Evolutionary conservation across 257 asterid species (phyloP), one percentile per base, ranked within the genome.

Genomic region (Catharanthus roseus): DNA sequence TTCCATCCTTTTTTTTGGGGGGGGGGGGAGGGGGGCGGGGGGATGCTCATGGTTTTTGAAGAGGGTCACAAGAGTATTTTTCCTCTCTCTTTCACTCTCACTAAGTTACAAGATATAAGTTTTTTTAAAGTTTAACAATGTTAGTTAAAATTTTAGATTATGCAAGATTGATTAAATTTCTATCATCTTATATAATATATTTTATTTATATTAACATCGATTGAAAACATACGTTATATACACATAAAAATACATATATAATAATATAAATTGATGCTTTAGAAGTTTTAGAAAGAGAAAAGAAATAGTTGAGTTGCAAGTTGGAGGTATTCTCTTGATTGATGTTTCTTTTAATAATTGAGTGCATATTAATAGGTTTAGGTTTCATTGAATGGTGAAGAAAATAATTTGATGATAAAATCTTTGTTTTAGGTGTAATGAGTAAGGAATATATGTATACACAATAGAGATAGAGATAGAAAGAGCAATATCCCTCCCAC

Each of bases 351-450:
- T 60, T 60, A 60, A 60, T 60, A 19, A 60, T 60, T 31, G 65
- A 6, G 24, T 60, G 65, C 42, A 16, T 29, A 58, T 29, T 4
- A 31, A 29, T 29, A 1, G 65, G 18, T 58, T 31, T 61, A 34
- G 67, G 67, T 61, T 61, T 61, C 67, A 74, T 74, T 74, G 55
- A 74, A 74, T 74, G 16, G 64, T 67, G 61, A 66, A 55, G 34
- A 47, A 23, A 67, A 42, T 26, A n/a, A n/a, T n/a, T n/a, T n/a
- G n/a, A n/a, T 41, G 67, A 56, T 56, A 16, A 5, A 72, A 49
- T 36, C 45, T 53, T 54, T 19, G 62, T 74, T 56, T 66, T 56
- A 31, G 64, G 31, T 34, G 29, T 23, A 57, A 61, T 57, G 78
- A 67, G 69, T 34, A 34, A 57, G 44, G 72, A 74, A 67, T 74